Conservation (phyloP, 2,329 filamentous ascomycete genomes). For the Sclerotinia subarctica region DNA sequence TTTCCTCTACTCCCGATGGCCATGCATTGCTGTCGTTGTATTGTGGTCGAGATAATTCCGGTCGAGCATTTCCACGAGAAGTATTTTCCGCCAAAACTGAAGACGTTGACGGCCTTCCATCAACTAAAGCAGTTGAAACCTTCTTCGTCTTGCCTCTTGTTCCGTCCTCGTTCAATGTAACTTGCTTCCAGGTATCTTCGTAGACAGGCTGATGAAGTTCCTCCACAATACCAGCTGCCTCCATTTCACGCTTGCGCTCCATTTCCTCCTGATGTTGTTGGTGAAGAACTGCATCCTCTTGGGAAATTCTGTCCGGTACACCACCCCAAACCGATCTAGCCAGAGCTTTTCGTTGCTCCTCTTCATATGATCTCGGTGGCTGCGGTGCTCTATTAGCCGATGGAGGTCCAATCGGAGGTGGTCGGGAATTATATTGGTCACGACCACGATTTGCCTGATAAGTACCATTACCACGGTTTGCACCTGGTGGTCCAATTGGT, state of each 20-base stretch:
- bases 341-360: slow-evolving; percentile 24
- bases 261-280: slow-evolving; percentile 32
- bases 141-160: slow-evolving; percentile 32
- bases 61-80: slow-evolving; percentile 20
- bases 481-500: slow-evolving; percentile 39
- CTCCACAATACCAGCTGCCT: slow-evolving; percentile 30
- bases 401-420: slow-evolving; percentile 33
- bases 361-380: slow-evolving; percentile 25
- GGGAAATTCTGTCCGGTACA: slow-evolving; percentile 31
- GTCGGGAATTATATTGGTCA: slow-evolving; percentile 39
- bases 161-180: slow-evolving; percentile 36
- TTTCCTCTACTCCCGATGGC: slow-evolving; percentile 31
- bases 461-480: slow-evolving; percentile 32
- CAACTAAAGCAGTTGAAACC: slow-evolving; percentile 28
- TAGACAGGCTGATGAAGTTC: slow-evolving; percentile 28
- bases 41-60: slow-evolving; percentile 28
- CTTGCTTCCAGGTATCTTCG: slow-evolving; percentile 38
- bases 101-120: slow-evolving; percentile 23
- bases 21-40: slow-evolving; percentile 36
- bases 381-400: slow-evolving; percentile 29
- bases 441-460: slow-evolving; percentile 34
- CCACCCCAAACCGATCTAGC: slow-evolving; percentile 28
- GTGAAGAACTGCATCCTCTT: slow-evolving; percentile 29
- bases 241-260: slow-evolving; percentile 29
- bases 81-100: slow-evolving; percentile 28